A percentile compares a stretch with the other conserved stretches of the same genome.
Evolutionary conservation across 192 early-diverging fungal genomes (phyloP).

Genomic region (Coemansia aciculifera): DNA sequence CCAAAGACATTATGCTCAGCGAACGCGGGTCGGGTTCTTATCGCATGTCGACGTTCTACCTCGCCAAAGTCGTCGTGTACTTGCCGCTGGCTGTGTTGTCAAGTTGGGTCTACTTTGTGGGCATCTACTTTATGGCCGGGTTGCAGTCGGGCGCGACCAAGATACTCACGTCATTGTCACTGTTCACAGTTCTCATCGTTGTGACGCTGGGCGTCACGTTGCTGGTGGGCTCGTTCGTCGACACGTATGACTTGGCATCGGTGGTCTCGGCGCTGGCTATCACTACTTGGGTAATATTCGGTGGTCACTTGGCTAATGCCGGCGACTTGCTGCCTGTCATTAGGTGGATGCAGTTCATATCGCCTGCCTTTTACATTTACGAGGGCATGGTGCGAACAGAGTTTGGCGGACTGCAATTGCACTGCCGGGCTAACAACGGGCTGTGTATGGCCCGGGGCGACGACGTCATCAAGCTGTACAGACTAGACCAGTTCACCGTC

Average conservation of each 20-base stretch:
- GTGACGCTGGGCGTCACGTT: slow-evolving; percentile 49
- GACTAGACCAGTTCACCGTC: slow-evolving; percentile 44
- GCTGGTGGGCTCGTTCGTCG: slow-evolving; percentile 47
- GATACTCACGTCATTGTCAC: slow-evolving; percentile 33
- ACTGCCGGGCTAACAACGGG: slow-evolving; percentile 48
- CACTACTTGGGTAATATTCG: slow-evolving; percentile 52
- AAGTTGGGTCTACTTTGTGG: slow-evolving; percentile 50
- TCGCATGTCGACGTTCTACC: slow-evolving; percentile 61
- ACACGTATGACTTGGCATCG: slow-evolving; percentile 45
- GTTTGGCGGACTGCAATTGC: slow-evolving; percentile 43
- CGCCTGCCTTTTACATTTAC: slow-evolving; percentile 51
- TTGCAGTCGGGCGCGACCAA: slow-evolving; percentile 34
- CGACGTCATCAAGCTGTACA: slow-evolving; percentile 47
- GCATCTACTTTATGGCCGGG: slow-evolving; percentile 56
- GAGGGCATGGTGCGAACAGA: slow-evolving; percentile 54
- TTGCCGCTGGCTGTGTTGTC: slow-evolving; percentile 49
- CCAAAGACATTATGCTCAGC: slow-evolving; percentile 60
- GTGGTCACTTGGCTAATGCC: slow-evolving; percentile 52
- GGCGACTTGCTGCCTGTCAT: slow-evolving; percentile 51
- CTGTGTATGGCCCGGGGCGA: slow-evolving; percentile 52
- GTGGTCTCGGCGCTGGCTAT: slow-evolving; percentile 43
- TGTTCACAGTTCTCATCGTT: slow-evolving; percentile 45
- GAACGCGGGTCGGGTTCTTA: slow-evolving; percentile 70
- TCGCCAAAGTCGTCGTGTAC: slow-evolving; percentile 63
- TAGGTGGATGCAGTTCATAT: slow-evolving; percentile 57